Conservation (phyloP, 257 asterid species). For the Fraxinus pennsylvanica region DNA sequence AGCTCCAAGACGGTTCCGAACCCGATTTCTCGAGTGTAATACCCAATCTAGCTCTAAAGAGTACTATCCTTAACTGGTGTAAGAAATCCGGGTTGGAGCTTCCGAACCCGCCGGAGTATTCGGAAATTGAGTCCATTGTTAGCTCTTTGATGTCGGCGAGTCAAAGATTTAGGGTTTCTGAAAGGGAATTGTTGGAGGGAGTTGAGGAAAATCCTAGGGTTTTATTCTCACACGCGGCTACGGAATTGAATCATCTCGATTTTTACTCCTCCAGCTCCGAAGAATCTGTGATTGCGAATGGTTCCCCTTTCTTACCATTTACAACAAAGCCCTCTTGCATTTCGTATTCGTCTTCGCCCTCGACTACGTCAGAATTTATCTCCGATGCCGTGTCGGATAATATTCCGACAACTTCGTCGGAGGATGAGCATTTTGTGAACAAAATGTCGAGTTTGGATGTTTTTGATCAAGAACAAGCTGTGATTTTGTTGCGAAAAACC, state of each 20-base stretch:
- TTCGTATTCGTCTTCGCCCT: constrained; percentile 65
- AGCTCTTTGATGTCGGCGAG: constrained; percentile 33
- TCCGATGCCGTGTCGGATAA: constrained; percentile 39
- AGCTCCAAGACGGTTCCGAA: constrained; percentile 57
- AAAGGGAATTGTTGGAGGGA: constrained; percentile 47
- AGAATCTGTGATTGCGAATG: constrained; percentile 82
- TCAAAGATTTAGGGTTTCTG: constrained; percentile 42
- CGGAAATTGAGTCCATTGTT: constrained; percentile 46
- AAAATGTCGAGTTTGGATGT: constrained; percentile 57
- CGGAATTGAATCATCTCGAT: constrained; percentile 48
- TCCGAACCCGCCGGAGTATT: constrained; percentile 54
- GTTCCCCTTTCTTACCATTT: constrained; percentile 64
- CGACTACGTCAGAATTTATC: constrained; percentile 66
- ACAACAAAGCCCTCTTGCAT: constrained; percentile 71
- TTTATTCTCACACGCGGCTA: constrained; percentile 49
- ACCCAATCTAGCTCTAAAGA: constrained; percentile 70
- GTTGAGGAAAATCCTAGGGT: constrained; percentile 51
- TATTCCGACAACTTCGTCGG: constrained; percentile 26
- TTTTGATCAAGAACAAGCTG: constrained; percentile 77
- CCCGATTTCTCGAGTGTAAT: constrained; percentile 71
- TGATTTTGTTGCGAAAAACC: constrained; percentile 62
- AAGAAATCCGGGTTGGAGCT: constrained; percentile 41
- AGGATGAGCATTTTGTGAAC: constrained; percentile 42
- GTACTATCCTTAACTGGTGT: constrained; percentile 75
- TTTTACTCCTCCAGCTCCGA: constrained; percentile 68